A percentile compares a stretch with the other conserved stretches of the same genome.
These are phyloP conservation scores for Xanthoconium separans DNA, from an alignment of 1,284 basidiomycete species.

Conservation along the genomic window DNA sequence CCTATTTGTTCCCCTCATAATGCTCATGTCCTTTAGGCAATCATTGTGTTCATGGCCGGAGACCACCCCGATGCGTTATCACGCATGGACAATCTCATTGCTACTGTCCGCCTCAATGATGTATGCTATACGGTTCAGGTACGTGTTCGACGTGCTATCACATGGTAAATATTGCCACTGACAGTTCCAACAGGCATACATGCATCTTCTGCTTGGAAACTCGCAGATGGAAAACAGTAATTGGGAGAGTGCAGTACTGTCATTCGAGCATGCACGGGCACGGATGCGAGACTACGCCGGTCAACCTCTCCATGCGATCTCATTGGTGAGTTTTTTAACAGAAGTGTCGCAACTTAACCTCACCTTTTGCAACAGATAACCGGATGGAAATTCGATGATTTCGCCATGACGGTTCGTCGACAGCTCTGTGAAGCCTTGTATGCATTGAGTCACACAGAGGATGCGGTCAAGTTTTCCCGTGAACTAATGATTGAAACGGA, in stretches of 20 bases:
- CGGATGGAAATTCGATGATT: slow-evolving; percentile 4
- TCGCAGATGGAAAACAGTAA: not conserved
- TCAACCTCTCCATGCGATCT: not conserved
- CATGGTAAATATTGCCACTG: not conserved
- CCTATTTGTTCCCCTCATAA: not conserved
- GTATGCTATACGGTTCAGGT: not conserved
- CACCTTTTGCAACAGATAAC: not conserved
- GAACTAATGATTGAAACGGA: no score
- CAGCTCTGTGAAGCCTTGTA: not conserved
- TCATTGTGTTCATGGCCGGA: not conserved
- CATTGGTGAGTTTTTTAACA: not conserved
- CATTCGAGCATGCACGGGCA: not conserved
- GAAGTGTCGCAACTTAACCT: no score
- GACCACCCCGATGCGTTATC: not conserved
- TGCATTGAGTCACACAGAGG: not conserved
- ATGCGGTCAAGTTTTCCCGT: not conserved
- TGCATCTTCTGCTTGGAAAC: not conserved
- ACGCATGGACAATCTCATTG: not conserved
- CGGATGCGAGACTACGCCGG: not conserved
- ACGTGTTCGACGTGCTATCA: not conserved
- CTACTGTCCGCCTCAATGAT: not conserved
- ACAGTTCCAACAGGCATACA: not conserved
- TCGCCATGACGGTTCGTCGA: not conserved
- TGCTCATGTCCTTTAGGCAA: not conserved
- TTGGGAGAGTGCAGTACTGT: not conserved